A percentile compares a stretch with the other conserved stretches of the same genome.
phyloP scores from a whole-genome alignment of 148 eudicot genomes.

The Agrostemma githago region DNA sequence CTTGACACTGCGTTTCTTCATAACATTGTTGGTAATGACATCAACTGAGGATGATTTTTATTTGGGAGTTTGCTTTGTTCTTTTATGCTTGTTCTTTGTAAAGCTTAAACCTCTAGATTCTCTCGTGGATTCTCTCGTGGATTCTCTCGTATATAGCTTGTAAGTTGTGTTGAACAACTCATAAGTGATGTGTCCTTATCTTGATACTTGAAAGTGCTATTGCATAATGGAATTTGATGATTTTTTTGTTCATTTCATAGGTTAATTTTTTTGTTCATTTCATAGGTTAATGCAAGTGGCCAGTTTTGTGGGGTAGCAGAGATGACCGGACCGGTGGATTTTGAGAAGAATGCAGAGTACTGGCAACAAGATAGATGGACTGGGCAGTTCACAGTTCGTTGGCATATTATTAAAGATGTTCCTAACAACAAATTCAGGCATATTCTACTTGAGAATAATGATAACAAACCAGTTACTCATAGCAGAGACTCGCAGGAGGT shows the following conservation, averaged over 20 bases:
- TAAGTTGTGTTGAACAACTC: neutral
- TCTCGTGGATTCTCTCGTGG: neutral
- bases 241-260: conserved; percentile 31
- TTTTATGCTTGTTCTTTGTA: neutral
- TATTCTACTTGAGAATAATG: conserved; percentile 85
- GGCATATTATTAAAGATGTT: conserved; percentile 90
- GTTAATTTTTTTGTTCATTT: conserved; percentile 42
- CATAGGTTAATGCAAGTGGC: conserved; percentile 93
- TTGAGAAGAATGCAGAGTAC: conserved; percentile 75
- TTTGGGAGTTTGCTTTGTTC: neutral
- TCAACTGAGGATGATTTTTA: neutral
- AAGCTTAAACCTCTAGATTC: neutral
- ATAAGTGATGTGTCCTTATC: neutral
- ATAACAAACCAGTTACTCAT: conserved; percentile 95
- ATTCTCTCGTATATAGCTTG: neutral
- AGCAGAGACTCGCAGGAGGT: conserved; percentile 99
- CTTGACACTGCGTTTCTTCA: neutral
- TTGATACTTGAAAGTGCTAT: neutral
- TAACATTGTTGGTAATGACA: neutral
- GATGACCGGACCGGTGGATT: conserved; percentile 89
- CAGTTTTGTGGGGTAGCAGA: conserved; percentile 97
- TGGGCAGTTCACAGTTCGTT: conserved; percentile 82
- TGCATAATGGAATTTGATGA: neutral
- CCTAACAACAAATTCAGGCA: conserved; percentile 86
- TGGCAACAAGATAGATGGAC: conserved; percentile 99